Base-by-base conservation (phyloP, 768 basidiomycete genomes). In the Auriscalpium vulgare region DNA sequence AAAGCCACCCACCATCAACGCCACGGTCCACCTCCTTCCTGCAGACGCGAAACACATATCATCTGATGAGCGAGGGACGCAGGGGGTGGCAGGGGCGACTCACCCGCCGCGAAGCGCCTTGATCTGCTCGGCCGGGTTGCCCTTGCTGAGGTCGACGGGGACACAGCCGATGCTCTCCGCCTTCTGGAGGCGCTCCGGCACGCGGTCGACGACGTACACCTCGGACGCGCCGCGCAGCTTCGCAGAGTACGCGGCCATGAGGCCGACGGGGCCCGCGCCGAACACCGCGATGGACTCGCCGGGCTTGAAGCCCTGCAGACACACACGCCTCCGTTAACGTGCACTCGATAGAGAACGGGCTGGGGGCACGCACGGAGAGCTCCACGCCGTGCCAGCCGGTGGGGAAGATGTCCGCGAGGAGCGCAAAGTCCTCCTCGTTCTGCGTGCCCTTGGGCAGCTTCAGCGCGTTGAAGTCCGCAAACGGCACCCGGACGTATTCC, bases 161-260 rank as follows among this genome's bases (percentile, higher is more conserved):
- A 70, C 72, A 51, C 75, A 78, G 13, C 80, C 79, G 34, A 83
- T 79, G 23, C 77, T 73, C 56, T 74, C 74, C 0, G 79, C 79
- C 62, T 81, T 81, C 6, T 68, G 68, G 35, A 82, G 69, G 8
- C 80, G 69, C 66, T 81, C 81, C 1, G 76, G 70, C 4, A 83
- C 79, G 53, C 78, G 77, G 62, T 81, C 80, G 21, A 82, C 78
- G 19, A 81, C 77, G 58, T 79, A 81, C 9, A 81, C 75, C 34
- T 76, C 71, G 1, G 78, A 71, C 0, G 80, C 79, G 37, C 80
- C 80, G 34, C 78, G 75, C 1, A 81, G 65, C 7, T 72, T 61
- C 1, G 80, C 80, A 38, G 78, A 79, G 61, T 82, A 81, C 0
- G 79, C 80, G 1, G 80, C 79, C 80, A 82, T 82, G 37, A 82